These are phyloP conservation scores for Acrocalymma vagum DNA, from an alignment of 2,329 filamentous ascomycete species.

Conservation along the genomic window DNA sequence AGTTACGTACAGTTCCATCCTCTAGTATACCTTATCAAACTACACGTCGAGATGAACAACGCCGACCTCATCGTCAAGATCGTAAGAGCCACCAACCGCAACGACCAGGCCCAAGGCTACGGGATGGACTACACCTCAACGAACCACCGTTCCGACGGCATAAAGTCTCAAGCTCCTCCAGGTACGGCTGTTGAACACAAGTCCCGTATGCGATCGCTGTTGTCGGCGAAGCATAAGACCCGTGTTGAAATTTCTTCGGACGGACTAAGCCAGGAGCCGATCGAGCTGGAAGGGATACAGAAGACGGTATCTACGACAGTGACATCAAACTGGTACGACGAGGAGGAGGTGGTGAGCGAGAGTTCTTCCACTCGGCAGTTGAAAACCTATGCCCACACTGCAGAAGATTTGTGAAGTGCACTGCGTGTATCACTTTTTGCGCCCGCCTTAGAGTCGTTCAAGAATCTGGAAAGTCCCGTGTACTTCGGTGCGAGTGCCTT, in stretches of 20 bases:
- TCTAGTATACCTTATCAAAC: constrained; percentile 54
- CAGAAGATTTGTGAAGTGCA: too few species aligned
- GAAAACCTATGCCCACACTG: too few species aligned
- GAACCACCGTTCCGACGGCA: not conserved
- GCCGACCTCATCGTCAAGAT: constrained; percentile 37
- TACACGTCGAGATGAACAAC: constrained; percentile 53
- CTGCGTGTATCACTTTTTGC: too few species aligned
- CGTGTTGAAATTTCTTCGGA: constrained; percentile 5
- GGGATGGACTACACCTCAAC: not conserved
- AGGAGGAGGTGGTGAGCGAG: constrained; percentile 3
- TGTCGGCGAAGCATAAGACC: constrained; percentile 1
- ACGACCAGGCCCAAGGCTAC: constrained; percentile 1
- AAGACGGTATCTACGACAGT: constrained; percentile 4
- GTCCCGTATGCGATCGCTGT: not conserved
- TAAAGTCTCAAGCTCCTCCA: constrained; percentile 1
- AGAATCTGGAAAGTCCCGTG: too few species aligned
- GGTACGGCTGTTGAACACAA: not conserved
- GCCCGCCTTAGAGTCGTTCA: too few species aligned
- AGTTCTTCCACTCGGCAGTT: too few species aligned
- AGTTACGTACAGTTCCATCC: constrained; percentile 57
- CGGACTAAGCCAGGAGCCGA: constrained; percentile 1
- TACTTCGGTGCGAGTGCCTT: too few species aligned
- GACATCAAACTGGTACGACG: constrained; percentile 2
- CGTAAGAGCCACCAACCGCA: constrained; percentile 12
- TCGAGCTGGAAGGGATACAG: constrained; percentile 4